Evolutionary conservation across 75 land plant species (phyloP).

Genomic region (Sequoiadendron giganteum): DNA sequence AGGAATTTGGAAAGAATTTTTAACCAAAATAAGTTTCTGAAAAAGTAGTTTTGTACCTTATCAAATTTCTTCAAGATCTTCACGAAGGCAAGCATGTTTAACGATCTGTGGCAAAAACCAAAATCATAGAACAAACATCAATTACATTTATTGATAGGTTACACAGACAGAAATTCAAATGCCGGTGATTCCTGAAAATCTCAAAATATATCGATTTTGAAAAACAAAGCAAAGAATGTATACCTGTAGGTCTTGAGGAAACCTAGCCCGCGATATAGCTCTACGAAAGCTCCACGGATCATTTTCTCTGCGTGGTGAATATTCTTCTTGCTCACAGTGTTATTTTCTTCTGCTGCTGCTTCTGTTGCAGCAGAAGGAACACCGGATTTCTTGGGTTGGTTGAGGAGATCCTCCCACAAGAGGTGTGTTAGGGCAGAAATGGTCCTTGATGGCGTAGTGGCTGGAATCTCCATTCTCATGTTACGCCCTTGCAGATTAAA

Average conservation of each 20-base stretch:
- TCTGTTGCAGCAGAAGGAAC: neutral
- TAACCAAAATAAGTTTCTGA: neutral
- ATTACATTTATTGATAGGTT: neutral
- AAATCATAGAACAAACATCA: neutral
- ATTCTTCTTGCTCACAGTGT: slow-evolving; percentile 45
- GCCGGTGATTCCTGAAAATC: neutral
- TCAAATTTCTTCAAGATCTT: slow-evolving; percentile 98
- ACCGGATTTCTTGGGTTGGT: slow-evolving; percentile 27
- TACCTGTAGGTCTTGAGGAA: slow-evolving; percentile 83
- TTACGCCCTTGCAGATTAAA: slow-evolving; percentile 50
- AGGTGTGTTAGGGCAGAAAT: slow-evolving; percentile 54
- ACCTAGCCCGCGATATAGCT: slow-evolving; percentile 87
- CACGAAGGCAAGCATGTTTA: slow-evolving; percentile 90
- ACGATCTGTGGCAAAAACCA: slow-evolving; percentile 50
- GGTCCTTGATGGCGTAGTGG: slow-evolving; percentile 48
- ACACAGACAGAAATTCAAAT: neutral
- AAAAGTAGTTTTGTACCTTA: slow-evolving; percentile 49
- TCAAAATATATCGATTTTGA: neutral
- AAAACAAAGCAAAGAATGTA: neutral
- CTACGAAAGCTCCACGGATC: slow-evolving; percentile 77
- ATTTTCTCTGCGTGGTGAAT: slow-evolving; percentile 82
- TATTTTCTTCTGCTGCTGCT: slow-evolving; percentile 17
- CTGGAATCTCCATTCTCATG: slow-evolving; percentile 60
- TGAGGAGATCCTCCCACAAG: slow-evolving; percentile 60
- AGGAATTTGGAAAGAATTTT: neutral